A percentile compares a stretch with the other conserved stretches of the same genome.
These are phyloP conservation scores for Mycena epipterygia DNA, from an alignment of 768 basidiomycete species.

Conservation along the genomic window DNA sequence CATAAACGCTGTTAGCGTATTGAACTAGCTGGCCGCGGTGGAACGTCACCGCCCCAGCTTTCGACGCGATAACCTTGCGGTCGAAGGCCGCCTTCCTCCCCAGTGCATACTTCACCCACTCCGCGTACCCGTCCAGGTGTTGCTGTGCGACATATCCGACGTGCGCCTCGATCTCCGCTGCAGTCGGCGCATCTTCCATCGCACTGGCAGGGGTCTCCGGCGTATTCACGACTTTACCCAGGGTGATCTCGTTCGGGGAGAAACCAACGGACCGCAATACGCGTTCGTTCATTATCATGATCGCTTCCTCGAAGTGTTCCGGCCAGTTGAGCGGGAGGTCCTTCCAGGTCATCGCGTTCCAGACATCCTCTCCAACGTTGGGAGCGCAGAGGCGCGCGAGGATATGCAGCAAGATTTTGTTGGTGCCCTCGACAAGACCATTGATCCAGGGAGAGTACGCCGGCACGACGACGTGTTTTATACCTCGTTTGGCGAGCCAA, in stretches of 20 bases:
- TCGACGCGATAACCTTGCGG: no score
- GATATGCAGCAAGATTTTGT: conserved; percentile 37
- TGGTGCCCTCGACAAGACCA: conserved; percentile 41
- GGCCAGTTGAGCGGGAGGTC: conserved; percentile 38
- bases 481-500: conserved; percentile 16
- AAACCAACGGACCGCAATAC: conserved; percentile 37
- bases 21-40: no score
- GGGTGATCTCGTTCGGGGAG: conserved; percentile 43
- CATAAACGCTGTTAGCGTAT: no score
- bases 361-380: conserved; percentile 28
- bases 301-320: conserved; percentile 36
- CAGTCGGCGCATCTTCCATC: background rate
- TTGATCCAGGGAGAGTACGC: conserved; percentile 45
- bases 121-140: conserved; percentile 43
- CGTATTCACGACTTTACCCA: conserved; percentile 48
- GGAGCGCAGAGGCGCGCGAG: conserved; percentile 37
- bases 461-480: conserved; percentile 25
- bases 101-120: conserved; percentile 37
- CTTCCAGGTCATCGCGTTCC: conserved; percentile 10
- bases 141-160: conserved; percentile 47
- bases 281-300: conserved; percentile 35
- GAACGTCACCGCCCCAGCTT: no score
- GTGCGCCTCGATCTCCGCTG: conserved; percentile 35
- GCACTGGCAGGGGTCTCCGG: conserved; percentile 11
- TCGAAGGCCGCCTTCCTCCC: conserved; percentile 41